Conservation (phyloP, 1,139 yeast species). For the Geotrichum aggregatum region DNA sequence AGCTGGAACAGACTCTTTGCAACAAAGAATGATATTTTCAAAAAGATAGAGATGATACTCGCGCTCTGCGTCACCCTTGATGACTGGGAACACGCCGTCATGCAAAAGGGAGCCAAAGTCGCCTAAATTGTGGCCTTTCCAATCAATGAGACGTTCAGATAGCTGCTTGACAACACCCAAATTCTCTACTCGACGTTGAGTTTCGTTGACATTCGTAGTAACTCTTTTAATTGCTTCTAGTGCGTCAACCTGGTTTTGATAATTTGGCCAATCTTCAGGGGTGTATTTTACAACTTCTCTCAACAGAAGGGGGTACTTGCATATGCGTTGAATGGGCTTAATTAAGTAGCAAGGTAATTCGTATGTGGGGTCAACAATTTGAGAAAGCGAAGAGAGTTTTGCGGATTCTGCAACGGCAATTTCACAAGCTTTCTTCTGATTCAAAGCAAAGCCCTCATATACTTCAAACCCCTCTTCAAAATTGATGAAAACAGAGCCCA, state of each 20-base stretch:
- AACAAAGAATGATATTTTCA: slow-evolving; percentile 80
- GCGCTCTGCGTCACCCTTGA: slow-evolving; percentile 66
- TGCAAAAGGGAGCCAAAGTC: slow-evolving; percentile 82
- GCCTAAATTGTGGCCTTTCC: slow-evolving; percentile 86
- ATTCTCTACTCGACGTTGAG: slow-evolving; percentile 89
- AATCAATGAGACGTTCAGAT: slow-evolving; percentile 70
- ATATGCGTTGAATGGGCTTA: slow-evolving; percentile 90
- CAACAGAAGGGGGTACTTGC: slow-evolving; percentile 84
- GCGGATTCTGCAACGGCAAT: slow-evolving; percentile 62
- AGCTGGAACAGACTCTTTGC: slow-evolving; percentile 45
- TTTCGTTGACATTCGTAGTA: slow-evolving; percentile 87
- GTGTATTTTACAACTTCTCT: slow-evolving; percentile 69
- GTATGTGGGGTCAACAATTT: slow-evolving; percentile 74
- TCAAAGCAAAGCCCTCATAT: slow-evolving; percentile 81
- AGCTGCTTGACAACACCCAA: slow-evolving; percentile 65
- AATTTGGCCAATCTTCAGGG: slow-evolving; percentile 51
- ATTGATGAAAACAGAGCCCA: slow-evolving; percentile 78
- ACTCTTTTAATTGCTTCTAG: slow-evolving; percentile 62
- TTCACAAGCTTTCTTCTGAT: slow-evolving; percentile 83
- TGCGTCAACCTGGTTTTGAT: slow-evolving; percentile 67
- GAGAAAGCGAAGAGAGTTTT: slow-evolving; percentile 53
- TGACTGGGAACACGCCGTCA: slow-evolving; percentile 75
- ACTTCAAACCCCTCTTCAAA: slow-evolving; percentile 78
- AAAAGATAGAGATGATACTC: slow-evolving; percentile 88
- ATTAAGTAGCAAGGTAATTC: slow-evolving; percentile 85